Percentiles rank a stretch among this genome's conserved stretches.
Evolutionary conservation across 768 basidiomycete genomes (phyloP).

Genomic region (Naganishia vaughanmartiniae): DNA sequence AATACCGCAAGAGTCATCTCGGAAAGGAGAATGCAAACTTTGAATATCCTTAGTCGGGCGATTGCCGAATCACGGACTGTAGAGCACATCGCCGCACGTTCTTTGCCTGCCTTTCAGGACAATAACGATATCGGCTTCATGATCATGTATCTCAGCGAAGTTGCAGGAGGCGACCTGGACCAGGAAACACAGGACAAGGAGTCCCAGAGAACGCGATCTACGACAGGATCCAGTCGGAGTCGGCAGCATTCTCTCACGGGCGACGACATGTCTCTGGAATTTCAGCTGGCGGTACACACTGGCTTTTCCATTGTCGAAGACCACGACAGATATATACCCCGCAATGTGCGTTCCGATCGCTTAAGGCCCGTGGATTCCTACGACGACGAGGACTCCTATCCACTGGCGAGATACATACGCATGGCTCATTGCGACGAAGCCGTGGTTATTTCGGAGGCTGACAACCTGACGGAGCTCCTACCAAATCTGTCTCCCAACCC

Average conservation of each 20-base stretch:
- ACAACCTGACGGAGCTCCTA: not conserved
- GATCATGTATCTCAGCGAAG: conserved; percentile 11
- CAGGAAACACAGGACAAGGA: not conserved
- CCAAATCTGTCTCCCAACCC: conserved; percentile 25
- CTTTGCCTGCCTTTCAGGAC: conserved; percentile 5
- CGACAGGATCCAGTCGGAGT: not conserved
- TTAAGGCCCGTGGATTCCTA: not conserved
- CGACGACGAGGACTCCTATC: not conserved
- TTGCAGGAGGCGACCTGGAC: not conserved
- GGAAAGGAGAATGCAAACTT: conserved; percentile 20
- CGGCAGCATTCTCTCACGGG: not conserved
- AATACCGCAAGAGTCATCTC: conserved; percentile 12
- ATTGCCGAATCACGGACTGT: conserved; percentile 1
- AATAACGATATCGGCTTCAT: conserved; percentile 15
- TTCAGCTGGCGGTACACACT: not conserved
- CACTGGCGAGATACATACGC: conserved; percentile 4
- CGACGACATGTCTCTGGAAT: not conserved
- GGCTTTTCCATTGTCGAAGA: not conserved
- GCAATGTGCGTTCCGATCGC: conserved; percentile 2
- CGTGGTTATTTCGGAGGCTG: not conserved
- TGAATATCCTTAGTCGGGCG: conserved; percentile 13
- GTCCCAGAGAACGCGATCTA: conserved; percentile 7
- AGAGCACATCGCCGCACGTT: conserved; percentile 1
- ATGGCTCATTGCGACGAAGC: conserved; percentile 12
- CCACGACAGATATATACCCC: conserved; percentile 6